Conservation (phyloP, 306 rosid species). For the Elaeagnus macrophylla region DNA sequence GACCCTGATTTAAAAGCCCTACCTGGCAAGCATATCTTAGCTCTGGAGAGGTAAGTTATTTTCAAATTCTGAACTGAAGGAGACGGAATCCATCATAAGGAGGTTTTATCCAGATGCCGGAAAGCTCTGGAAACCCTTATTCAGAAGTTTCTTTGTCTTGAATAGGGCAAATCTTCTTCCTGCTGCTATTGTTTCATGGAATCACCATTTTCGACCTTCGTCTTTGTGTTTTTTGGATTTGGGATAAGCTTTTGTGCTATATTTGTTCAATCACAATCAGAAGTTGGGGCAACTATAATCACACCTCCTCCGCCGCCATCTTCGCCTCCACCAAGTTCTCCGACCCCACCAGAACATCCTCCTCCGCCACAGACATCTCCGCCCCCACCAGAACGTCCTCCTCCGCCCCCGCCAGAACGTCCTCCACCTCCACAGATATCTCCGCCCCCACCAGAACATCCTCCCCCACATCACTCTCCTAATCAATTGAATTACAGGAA, state of each 20-base stretch:
- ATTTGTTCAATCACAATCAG: conserved; percentile 32
- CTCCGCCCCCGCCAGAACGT: neutral
- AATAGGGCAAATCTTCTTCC: conserved; percentile 10
- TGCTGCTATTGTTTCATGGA: conserved; percentile 40
- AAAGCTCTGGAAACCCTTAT: conserved; percentile 16
- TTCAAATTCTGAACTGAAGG: conserved; percentile 3
- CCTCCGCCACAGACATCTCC: neutral
- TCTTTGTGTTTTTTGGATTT: conserved; percentile 37
- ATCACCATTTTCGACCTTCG: conserved; percentile 34
- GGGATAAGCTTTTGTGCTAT: conserved; percentile 28
- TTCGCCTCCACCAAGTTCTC: neutral
- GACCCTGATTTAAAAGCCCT: conserved; percentile 13
- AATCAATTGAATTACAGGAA: neutral
- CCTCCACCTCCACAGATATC: neutral
- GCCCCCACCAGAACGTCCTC: neutral
- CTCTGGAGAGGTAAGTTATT: conserved; percentile 2
- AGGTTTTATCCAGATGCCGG: conserved; percentile 33
- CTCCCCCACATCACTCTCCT: neutral
- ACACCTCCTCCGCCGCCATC: neutral
- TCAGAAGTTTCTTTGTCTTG: conserved; percentile 5
- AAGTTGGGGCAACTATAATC: neutral
- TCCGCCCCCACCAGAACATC: no score
- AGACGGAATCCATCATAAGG: conserved; percentile 5
- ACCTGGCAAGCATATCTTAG: neutral
- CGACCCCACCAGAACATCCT: neutral